These are phyloP conservation scores for Trapa bicornis DNA, from an alignment of 345 rosid species.

Conservation along the genomic window DNA sequence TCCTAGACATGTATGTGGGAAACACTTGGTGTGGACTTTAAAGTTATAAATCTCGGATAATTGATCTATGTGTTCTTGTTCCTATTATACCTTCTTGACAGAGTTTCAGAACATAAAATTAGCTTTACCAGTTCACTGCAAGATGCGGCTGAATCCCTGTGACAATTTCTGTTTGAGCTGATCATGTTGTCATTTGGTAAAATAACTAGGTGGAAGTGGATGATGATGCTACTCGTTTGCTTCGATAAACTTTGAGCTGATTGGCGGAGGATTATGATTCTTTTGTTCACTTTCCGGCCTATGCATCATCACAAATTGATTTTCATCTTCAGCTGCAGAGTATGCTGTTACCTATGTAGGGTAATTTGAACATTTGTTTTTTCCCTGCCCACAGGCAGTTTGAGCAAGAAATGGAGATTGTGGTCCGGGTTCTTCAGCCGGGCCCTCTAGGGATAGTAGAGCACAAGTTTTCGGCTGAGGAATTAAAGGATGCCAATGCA, in stretches of 20 bases:
- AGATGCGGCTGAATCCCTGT: background rate
- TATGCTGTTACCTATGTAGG: background rate
- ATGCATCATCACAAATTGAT: too few species aligned
- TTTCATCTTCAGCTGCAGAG: background rate
- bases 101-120: background rate
- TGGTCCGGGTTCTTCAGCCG: conserved; percentile 67
- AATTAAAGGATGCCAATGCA: conserved; percentile 50
- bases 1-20: background rate
- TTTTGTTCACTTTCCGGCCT: background rate
- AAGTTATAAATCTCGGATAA: background rate
- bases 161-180: background rate
- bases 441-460: conserved; percentile 81
- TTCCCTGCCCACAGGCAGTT: conserved; percentile 35
- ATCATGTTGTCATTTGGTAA: background rate
- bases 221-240: background rate
- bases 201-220: background rate
- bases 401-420: conserved; percentile 78
- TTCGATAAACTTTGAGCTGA: background rate
- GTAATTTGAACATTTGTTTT: background rate
- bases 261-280: background rate
- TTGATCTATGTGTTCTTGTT: background rate
- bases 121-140: background rate
- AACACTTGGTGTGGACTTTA: background rate
- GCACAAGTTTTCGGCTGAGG: conserved; percentile 69
- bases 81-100: background rate